Conservation (phyloP, 2,329 filamentous ascomycete genomes). For the Ascochyta clinopodiicola region DNA sequence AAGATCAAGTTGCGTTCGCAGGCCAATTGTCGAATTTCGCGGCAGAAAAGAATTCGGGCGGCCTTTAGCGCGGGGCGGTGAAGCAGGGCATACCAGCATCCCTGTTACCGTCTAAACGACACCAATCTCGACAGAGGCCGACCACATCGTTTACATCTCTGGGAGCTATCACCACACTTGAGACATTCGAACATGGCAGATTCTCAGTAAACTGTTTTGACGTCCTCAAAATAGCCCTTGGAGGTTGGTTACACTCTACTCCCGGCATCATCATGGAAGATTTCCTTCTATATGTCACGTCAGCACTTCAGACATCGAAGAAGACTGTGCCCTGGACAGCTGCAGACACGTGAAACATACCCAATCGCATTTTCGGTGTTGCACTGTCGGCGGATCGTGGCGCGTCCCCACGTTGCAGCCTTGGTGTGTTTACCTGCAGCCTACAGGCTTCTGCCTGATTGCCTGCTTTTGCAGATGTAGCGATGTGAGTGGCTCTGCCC, state of each 20-base stretch:
- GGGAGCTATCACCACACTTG: not conserved
- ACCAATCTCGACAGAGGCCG: not conserved
- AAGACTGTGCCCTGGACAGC: not conserved
- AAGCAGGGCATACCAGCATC: not conserved
- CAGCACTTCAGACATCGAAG: not conserved
- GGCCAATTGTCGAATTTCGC: slow-evolving; percentile 6
- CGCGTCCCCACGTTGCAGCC: slow-evolving; percentile 1
- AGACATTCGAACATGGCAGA: not conserved
- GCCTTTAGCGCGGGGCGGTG: slow-evolving; percentile 12
- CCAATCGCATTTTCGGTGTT: not conserved
- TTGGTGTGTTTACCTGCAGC: slow-evolving; percentile 1
- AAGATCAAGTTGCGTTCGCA: not conserved
- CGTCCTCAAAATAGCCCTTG: not conserved
- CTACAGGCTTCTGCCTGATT: slow-evolving; percentile 17
- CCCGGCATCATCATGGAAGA: not conserved
- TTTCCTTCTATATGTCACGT: not conserved
- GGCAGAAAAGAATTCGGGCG: slow-evolving; percentile 32
- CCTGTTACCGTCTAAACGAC: slow-evolving; percentile 1
- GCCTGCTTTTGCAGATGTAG: not conserved
- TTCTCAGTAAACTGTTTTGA: not conserved
- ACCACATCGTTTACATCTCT: not conserved
- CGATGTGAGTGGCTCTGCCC: not conserved
- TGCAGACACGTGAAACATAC: not conserved
- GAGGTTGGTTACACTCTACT: too few species aligned
- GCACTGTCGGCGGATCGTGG: too few species aligned